A percentile compares a stretch with the other conserved stretches of the same genome.
These are phyloP conservation scores for Teratosphaeria pseudoeucalypti DNA, from an alignment of 2,329 filamentous ascomycete genomes.

Conservation along the genomic window DNA sequence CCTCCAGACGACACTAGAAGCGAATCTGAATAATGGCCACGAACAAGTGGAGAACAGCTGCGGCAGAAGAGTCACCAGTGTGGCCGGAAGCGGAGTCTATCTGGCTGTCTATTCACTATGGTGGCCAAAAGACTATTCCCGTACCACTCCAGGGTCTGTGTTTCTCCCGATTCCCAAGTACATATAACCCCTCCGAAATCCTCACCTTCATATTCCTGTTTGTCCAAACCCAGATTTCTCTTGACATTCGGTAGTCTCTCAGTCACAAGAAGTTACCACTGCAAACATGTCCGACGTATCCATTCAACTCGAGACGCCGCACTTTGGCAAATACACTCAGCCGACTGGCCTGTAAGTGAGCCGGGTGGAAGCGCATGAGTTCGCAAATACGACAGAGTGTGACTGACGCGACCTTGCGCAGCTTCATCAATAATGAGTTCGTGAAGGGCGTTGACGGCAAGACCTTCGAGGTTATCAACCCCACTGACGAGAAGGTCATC, in stretches of 20 bases:
- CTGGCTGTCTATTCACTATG: background rate
- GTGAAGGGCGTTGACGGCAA: slow-evolving; percentile 74
- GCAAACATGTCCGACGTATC: slow-evolving; percentile 36
- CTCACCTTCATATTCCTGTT: slow-evolving; percentile 2
- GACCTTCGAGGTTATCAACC: slow-evolving; percentile 89
- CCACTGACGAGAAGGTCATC: slow-evolving; percentile 74
- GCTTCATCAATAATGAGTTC: slow-evolving; percentile 91
- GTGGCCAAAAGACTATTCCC: background rate
- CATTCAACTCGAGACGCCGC: slow-evolving; percentile 57
- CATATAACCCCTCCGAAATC: slow-evolving; percentile 13
- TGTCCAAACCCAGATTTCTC: background rate
- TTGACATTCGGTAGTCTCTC: background rate
- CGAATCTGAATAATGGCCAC: background rate
- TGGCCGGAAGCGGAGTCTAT: slow-evolving; percentile 2
- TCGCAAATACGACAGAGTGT: background rate
- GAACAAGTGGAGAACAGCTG: slow-evolving; percentile 4
- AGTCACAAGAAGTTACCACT: background rate
- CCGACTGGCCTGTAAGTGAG: slow-evolving; percentile 43
- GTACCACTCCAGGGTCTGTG: background rate
- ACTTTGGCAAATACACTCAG: slow-evolving; percentile 48
- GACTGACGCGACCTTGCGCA: slow-evolving; percentile 23
- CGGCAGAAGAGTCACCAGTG: background rate
- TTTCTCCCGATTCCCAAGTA: background rate
- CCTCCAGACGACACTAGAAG: background rate
- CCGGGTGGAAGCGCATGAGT: background rate